Base-by-base conservation (phyloP, 1,139 yeast genomes). In the Lodderomyces metapsilosis region DNA sequence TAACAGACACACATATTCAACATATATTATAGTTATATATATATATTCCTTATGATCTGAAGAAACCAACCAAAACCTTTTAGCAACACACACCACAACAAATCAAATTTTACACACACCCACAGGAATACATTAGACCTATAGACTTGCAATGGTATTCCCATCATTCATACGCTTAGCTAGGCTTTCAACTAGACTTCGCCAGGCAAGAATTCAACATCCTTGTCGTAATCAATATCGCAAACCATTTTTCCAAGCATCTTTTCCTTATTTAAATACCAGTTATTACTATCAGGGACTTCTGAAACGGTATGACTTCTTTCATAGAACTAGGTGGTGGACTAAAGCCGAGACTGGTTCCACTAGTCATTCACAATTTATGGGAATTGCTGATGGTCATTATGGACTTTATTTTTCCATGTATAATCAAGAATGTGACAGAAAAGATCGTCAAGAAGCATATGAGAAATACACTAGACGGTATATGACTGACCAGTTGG, bases 351-450 rank as follows among this genome's bases (percentile, higher is more conserved):
- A 62, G 11, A 71, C 71, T 2, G 67, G 65, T 41, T 66, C 67
- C 38, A 62, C 62, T 31, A 53, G 46, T 45, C 54, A 17, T 50
- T 57, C 16, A 7, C 51, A 56, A 31, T 65, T 58, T 47, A 56
- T 69, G 43, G 56, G 61, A 11, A 64, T 72, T 12, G 67, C 64
- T 38, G 50, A 56, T 28, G 78, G 77, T 12, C 77, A 72, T 45
- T 72, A 71, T 51, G 78, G 77, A 0, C 54, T 72, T 34, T 72
- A 72, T 51, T 72, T 61, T 46, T 61, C 74, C 7, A 66, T 72
- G 40, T 70, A 66, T 52, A 68, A 64, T 48, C 67, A 64, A 37
- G 77, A 72, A 43, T 34, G 49, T 8, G 51, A 50, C 36, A 34
- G 52, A 27, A 38, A 38, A 35, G 45, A 41, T 28, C 44, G 32